Evolutionary conservation across 768 basidiomycete species (phyloP).

Genomic region (Dacryopinax spathularia): DNA sequence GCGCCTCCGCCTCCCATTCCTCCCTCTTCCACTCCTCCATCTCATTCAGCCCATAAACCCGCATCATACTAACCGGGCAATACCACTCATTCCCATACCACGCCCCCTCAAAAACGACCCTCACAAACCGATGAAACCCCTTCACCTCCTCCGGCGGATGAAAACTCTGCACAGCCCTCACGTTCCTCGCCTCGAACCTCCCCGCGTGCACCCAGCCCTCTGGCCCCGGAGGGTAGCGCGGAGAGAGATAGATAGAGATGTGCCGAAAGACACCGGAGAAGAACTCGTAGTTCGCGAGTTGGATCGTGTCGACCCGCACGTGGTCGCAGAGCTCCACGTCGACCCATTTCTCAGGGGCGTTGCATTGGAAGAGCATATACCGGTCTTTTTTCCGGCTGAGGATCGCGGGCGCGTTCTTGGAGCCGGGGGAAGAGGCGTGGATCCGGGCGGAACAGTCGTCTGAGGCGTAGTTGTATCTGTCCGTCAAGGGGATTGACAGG

Average conservation of each 20-base stretch:
- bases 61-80: conserved; percentile 73
- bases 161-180: conserved; percentile 75
- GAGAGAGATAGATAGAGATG: conserved; percentile 62
- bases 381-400: conserved; percentile 79
- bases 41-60: conserved; percentile 37
- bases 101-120: conserved; percentile 74
- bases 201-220: conserved; percentile 65
- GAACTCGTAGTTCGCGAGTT: conserved; percentile 94
- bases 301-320: conserved; percentile 89
- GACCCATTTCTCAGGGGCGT: conserved; percentile 49
- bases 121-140: conserved; percentile 85
- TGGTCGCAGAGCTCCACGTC: conserved; percentile 96
- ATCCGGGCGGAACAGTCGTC: conserved; percentile 88
- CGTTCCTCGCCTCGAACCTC: conserved; percentile 66
- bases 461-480: conserved; percentile 90
- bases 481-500: conserved; percentile 59
- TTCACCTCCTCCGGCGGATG: conserved; percentile 56
- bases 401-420: conserved; percentile 71
- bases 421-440: conserved; percentile 63
- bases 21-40: conserved; percentile 13
- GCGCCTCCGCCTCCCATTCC: conserved; percentile 26
- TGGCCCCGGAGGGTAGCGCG: conserved; percentile 40
- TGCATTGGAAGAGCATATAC: conserved; percentile 94
- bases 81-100: conserved; percentile 74
- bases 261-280: conserved; percentile 94